These are phyloP conservation scores for Auriscalpium vulgare DNA, from an alignment of 768 basidiomycete species.

Conservation along the genomic window DNA sequence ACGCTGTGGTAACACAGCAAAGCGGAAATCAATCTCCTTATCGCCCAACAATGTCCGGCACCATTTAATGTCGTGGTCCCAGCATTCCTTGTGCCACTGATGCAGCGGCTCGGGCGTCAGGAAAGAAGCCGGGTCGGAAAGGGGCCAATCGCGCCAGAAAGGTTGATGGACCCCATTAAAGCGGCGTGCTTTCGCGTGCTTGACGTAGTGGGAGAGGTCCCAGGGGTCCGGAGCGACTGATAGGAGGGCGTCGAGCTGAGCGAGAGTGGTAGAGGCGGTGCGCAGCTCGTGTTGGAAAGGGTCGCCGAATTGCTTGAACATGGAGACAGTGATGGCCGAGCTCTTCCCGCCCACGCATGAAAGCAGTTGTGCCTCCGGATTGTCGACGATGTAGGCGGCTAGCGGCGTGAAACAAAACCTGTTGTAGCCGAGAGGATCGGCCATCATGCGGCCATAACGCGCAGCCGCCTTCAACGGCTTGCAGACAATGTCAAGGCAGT, in stretches of 20 bases:
- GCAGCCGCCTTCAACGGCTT: background rate
- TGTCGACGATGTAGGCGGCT: background rate
- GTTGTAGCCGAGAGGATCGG: background rate
- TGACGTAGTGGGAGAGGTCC: background rate
- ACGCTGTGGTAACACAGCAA: conserved; percentile 28
- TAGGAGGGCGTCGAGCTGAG: background rate
- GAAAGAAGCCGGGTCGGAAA: background rate
- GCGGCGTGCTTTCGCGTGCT: background rate
- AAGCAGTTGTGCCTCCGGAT: background rate
- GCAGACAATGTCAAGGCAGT: background rate
- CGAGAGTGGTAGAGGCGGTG: background rate
- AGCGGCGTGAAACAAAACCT: background rate
- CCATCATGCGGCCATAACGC: background rate
- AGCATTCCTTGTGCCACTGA: conserved; percentile 29
- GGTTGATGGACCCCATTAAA: background rate
- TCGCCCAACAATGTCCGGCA: conserved; percentile 23
- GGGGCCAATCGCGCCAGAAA: conserved; percentile 1
- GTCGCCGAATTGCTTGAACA: background rate
- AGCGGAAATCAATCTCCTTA: conserved; percentile 29
- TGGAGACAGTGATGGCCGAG: background rate
- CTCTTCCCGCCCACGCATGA: background rate
- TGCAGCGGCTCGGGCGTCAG: conserved; percentile 12
- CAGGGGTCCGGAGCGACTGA: background rate
- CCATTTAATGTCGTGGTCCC: conserved; percentile 34
- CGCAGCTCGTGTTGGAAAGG: background rate